Conservation (phyloP, 179 eudicot species). For the Patellifolia procumbens region DNA sequence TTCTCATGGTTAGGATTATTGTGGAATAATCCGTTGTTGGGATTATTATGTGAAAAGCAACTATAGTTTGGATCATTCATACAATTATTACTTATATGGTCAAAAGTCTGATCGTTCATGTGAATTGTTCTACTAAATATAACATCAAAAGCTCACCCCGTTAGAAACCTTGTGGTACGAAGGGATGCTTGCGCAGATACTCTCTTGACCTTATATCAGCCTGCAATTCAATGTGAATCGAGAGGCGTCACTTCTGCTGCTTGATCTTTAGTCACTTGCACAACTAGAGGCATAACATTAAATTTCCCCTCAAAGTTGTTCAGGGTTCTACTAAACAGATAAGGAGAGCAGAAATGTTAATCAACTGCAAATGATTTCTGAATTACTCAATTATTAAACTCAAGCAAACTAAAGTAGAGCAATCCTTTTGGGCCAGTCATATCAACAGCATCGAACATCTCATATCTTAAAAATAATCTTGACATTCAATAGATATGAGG, state of each 20-base stretch:
- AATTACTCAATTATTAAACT: background rate
- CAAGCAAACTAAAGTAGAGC: background rate
- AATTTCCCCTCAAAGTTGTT: too few relatives aligned
- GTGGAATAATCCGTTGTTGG: too few relatives aligned
- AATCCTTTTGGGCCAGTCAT: background rate
- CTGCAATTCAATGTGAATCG: conserved; percentile 40
- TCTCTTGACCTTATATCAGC: conserved; percentile 85
- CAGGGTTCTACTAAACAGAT: background rate
- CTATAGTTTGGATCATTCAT: too few relatives aligned
- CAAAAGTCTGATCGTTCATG: background rate
- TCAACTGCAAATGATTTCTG: background rate
- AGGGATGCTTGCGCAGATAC: conserved; percentile 41
- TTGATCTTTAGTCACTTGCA: background rate
- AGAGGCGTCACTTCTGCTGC: conserved; percentile 6
- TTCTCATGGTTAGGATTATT: background rate
- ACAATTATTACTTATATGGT: background rate
- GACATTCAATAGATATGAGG: background rate
- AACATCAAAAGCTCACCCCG: conserved; percentile 16
- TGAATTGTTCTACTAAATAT: background rate
- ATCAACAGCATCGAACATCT: background rate
- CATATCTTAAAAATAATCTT: background rate
- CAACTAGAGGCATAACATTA: background rate
- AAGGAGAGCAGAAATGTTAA: too few relatives aligned
- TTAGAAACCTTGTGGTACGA: conserved; percentile 11
- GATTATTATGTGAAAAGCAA: too few relatives aligned